These are phyloP conservation scores for Phytopythium oedochilum DNA, from an alignment of 352 stramenopile species.

Conservation along the genomic window DNA sequence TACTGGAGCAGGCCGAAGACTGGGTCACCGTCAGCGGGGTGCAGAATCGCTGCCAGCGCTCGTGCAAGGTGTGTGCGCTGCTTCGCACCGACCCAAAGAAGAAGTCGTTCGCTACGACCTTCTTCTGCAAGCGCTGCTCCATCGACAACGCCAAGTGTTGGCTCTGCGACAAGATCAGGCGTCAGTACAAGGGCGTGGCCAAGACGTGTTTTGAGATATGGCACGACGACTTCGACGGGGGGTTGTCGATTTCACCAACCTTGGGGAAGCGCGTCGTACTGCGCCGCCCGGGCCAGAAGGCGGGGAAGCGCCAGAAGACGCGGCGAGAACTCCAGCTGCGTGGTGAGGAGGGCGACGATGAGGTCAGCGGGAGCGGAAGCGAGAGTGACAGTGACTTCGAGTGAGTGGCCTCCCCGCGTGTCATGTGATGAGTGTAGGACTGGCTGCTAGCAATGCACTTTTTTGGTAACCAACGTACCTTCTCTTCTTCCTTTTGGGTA, in stretches of 20 bases:
- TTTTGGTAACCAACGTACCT: too few species aligned
- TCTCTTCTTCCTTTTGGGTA: too few species aligned
- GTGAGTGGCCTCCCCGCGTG: too few species aligned
- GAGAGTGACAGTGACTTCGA: too few species aligned
- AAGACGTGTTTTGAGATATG: conserved; percentile 23
- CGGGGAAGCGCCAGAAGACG: conserved; percentile 14
- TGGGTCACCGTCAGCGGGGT: conserved; percentile 7
- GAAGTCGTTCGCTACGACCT: conserved; percentile 16
- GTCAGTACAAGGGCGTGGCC: conserved; percentile 7
- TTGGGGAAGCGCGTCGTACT: conserved; percentile 15
- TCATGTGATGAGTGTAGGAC: too few species aligned
- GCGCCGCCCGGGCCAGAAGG: conserved; percentile 3
- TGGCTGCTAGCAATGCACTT: too few species aligned
- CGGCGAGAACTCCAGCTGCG: too few species aligned
- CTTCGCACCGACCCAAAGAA: conserved; percentile 5
- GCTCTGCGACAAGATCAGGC: conserved; percentile 8
- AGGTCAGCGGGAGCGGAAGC: too few species aligned
- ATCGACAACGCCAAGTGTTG: conserved; percentile 12
- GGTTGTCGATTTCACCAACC: conserved; percentile 5
- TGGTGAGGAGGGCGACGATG: too few species aligned
- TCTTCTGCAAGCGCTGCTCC: conserved; percentile 15
- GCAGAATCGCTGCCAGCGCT: conserved; percentile 7
- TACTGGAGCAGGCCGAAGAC: conserved; percentile 3
- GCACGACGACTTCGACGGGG: too few species aligned
- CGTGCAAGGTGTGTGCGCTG: conserved; percentile 11